Conservation (phyloP, 805 yeast genomes). For the Phaffomyces antillensis region DNA sequence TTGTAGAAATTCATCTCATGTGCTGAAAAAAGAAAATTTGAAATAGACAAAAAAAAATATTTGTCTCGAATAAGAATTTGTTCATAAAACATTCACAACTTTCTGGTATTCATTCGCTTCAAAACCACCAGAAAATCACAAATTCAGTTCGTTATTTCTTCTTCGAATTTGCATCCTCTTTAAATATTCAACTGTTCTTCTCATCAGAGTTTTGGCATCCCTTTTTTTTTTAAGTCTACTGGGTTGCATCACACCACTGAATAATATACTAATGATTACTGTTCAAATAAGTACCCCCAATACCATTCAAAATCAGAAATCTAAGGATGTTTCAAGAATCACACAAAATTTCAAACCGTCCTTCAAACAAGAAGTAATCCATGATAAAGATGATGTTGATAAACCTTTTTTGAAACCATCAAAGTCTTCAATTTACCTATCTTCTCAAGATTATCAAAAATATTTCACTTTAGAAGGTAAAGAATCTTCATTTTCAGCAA, state of each 20-base stretch:
- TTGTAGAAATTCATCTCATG: too few relatives aligned
- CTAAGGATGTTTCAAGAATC: neutral
- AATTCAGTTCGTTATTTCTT: neutral
- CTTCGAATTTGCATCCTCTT: neutral
- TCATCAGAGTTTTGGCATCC: neutral
- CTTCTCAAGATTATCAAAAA: slow-evolving; percentile 18
- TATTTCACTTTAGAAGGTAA: slow-evolving; percentile 19
- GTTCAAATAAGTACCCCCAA: slow-evolving; percentile 8
- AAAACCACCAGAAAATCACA: neutral
- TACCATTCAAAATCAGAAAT: slow-evolving; percentile 2
- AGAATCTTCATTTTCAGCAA: slow-evolving; percentile 5
- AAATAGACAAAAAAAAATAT: neutral
- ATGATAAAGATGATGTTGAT: neutral
- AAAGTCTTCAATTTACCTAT: slow-evolving; percentile 19
- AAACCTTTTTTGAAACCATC: slow-evolving; percentile 18
- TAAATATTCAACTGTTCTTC: neutral
- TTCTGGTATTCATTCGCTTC: slow-evolving; percentile 4
- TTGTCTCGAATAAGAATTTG: neutral
- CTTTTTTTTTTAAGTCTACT: neutral
- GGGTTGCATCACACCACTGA: neutral
- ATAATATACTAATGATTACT: slow-evolving; percentile 4
- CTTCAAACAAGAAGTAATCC: too few relatives aligned
- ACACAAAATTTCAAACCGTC: slow-evolving; percentile 2
- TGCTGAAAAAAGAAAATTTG: neutral
- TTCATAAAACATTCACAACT: neutral